phyloP scores from a whole-genome alignment of 495 filamentous ascomycete species.

The Aspergillus affinis region DNA sequence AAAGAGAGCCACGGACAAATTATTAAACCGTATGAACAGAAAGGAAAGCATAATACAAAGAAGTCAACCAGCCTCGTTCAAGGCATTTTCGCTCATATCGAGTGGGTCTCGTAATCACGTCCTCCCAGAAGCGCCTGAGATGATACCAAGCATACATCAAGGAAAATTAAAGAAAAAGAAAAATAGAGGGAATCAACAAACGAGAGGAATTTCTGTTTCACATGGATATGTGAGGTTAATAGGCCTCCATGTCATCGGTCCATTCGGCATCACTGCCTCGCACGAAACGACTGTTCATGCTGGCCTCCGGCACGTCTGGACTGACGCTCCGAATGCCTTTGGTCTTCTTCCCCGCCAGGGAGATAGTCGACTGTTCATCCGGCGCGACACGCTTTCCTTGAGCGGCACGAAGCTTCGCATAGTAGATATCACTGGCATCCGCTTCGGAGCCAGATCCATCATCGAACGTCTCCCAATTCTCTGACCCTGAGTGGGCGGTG shows the following conservation, averaged over 20 bases:
- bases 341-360: slow-evolving; percentile 51
- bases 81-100: slow-evolving; percentile 15
- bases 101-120: slow-evolving; percentile 23
- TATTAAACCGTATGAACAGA: slow-evolving; percentile 4
- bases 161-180: slow-evolving; percentile 2
- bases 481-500: slow-evolving; percentile 71
- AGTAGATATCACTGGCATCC: slow-evolving; percentile 74
- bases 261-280: slow-evolving; percentile 51
- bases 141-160: slow-evolving; percentile 13
- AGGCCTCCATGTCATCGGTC: slow-evolving; percentile 50
- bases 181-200: slow-evolving; percentile 2
- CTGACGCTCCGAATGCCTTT: slow-evolving; percentile 54
- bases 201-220: slow-evolving; percentile 3
- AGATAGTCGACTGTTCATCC: slow-evolving; percentile 50
- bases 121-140: slow-evolving; percentile 10
- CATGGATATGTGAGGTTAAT: slow-evolving; percentile 26
- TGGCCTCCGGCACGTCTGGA: slow-evolving; percentile 37
- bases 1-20: slow-evolving; percentile 2
- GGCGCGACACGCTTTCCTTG: slow-evolving; percentile 62
- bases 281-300: slow-evolving; percentile 37
- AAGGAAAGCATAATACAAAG: slow-evolving; percentile 27
- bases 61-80: slow-evolving; percentile 15
- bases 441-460: slow-evolving; percentile 71
- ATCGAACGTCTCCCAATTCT: slow-evolving; percentile 96
- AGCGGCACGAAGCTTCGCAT: slow-evolving; percentile 69